Evolutionary conservation across 2,329 filamentous ascomycete genomes (phyloP).

Genomic region (Daldinia sp.): DNA sequence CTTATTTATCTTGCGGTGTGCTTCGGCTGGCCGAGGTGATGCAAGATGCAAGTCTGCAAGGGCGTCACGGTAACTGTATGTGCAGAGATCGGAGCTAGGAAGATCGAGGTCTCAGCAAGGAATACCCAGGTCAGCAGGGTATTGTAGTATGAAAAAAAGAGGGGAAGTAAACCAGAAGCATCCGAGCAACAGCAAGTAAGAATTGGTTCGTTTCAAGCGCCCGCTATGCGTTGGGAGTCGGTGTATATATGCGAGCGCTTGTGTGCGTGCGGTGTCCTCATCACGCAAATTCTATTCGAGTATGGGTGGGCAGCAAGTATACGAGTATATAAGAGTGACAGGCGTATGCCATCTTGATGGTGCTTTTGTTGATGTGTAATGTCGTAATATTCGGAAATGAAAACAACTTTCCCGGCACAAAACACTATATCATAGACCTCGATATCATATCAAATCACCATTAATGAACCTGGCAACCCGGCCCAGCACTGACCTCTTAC

Average conservation of each 20-base stretch:
- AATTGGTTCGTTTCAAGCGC: slow-evolving; percentile 21
- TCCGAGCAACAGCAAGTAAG: slow-evolving; percentile 20
- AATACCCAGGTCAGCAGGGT: slow-evolving; percentile 28
- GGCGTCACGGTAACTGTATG: slow-evolving; percentile 32
- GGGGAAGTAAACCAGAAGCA: slow-evolving; percentile 20
- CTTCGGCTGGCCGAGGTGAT: slow-evolving; percentile 21
- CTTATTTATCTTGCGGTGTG: slow-evolving; percentile 34
- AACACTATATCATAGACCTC: slow-evolving; percentile 37
- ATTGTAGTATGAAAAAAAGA: slow-evolving; percentile 13
- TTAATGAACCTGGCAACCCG: slow-evolving; percentile 28
- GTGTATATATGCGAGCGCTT: slow-evolving; percentile 1
- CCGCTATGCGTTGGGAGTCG: slow-evolving; percentile 18
- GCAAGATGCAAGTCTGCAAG: slow-evolving; percentile 33
- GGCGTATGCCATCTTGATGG: slow-evolving; percentile 7
- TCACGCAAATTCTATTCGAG: slow-evolving; percentile 13
- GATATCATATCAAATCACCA: slow-evolving; percentile 35
- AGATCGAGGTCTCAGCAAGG: slow-evolving; percentile 32
- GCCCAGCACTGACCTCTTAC: slow-evolving; percentile 33
- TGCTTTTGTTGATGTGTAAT: slow-evolving; percentile 33
- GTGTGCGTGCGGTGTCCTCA: slow-evolving; percentile 10
- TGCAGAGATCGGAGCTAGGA: slow-evolving; percentile 34
- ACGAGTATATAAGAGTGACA: slow-evolving; percentile 11
- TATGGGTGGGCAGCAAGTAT: slow-evolving; percentile 20
- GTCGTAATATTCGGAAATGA: slow-evolving; percentile 38
- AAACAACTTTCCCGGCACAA: slow-evolving; percentile 32